phyloP scores from a whole-genome alignment of 2,329 filamentous ascomycete species.

The Aureobasidium sp. region DNA sequence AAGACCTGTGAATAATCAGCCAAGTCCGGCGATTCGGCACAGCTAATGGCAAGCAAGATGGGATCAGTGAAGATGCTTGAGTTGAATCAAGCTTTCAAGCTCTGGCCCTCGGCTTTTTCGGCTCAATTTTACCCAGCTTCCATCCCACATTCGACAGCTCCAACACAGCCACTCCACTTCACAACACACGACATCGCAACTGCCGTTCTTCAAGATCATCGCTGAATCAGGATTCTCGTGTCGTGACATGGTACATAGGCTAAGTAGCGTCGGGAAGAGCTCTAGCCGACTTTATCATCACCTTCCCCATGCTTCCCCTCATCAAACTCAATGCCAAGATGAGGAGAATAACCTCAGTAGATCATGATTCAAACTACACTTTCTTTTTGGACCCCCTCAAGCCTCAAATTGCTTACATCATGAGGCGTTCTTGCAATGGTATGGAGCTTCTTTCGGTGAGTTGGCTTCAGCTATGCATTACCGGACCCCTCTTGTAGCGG shows the following conservation, averaged over 20 bases:
- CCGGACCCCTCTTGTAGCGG: constrained; percentile 1
- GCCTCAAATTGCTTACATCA: not conserved
- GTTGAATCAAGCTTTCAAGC: not conserved
- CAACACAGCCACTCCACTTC: not conserved
- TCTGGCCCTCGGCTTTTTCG: not conserved
- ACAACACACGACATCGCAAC: not conserved
- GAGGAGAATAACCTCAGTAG: not conserved
- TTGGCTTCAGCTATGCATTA: not conserved
- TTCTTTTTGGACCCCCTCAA: not conserved
- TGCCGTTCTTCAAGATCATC: not conserved
- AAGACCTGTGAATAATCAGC: no score
- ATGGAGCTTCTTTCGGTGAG: not conserved
- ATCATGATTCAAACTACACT: not conserved
- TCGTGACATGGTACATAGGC: not conserved
- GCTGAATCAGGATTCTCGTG: not conserved
- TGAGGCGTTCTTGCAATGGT: not conserved
- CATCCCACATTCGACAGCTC: not conserved
- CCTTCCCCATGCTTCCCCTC: not conserved
- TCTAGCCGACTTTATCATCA: not conserved
- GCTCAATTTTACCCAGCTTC: not conserved
- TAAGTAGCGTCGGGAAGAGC: not conserved
- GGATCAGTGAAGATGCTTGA: no score
- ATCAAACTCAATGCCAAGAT: not conserved
- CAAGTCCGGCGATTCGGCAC: no score
- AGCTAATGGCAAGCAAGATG: no score